Evolutionary conservation across 495 filamentous ascomycete genomes (phyloP).

Genomic region (Xylaria palmicola): DNA sequence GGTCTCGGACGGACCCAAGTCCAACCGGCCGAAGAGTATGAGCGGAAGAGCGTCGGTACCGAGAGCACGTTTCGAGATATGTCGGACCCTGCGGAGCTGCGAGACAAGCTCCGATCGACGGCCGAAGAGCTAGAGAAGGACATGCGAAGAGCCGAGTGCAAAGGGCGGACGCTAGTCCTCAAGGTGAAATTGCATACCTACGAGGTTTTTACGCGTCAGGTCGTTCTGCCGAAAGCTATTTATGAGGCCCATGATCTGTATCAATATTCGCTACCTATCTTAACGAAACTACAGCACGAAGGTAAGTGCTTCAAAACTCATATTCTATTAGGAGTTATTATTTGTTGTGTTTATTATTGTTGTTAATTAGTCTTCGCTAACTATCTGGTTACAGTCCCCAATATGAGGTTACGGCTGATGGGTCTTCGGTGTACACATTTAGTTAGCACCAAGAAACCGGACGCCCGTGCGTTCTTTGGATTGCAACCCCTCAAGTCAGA

Average conservation of each 20-base stretch:
- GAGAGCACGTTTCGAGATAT: constrained; percentile 91
- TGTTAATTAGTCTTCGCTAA: neutral
- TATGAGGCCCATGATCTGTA: constrained; percentile 78
- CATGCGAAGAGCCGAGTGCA: constrained; percentile 73
- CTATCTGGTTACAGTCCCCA: constrained; percentile 44
- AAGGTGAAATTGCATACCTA: constrained; percentile 96
- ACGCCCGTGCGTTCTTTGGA: constrained; percentile 78
- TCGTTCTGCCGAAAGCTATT: constrained; percentile 69
- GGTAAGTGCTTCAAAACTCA: constrained; percentile 23
- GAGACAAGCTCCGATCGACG: constrained; percentile 72
- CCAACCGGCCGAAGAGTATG: constrained; percentile 83
- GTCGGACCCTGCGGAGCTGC: constrained; percentile 61
- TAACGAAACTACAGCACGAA: constrained; percentile 82
- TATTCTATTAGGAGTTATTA: neutral
- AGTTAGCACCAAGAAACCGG: constrained; percentile 74
- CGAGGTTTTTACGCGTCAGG: constrained; percentile 84
- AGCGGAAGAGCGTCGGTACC: constrained; percentile 91
- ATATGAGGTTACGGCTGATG: constrained; percentile 81
- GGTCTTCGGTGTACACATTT: constrained; percentile 86
- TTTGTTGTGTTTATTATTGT: neutral
- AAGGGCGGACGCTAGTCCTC: constrained; percentile 82
- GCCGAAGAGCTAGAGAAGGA: constrained; percentile 91
- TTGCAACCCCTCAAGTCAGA: constrained; percentile 34
- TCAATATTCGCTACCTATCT: constrained; percentile 75
- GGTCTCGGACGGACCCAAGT: constrained; percentile 87